A percentile compares a stretch with the other conserved stretches of the same genome.
Conservation (phyloP, 352 stramenopile species). For the Globisporangium emineosum region DNA sequence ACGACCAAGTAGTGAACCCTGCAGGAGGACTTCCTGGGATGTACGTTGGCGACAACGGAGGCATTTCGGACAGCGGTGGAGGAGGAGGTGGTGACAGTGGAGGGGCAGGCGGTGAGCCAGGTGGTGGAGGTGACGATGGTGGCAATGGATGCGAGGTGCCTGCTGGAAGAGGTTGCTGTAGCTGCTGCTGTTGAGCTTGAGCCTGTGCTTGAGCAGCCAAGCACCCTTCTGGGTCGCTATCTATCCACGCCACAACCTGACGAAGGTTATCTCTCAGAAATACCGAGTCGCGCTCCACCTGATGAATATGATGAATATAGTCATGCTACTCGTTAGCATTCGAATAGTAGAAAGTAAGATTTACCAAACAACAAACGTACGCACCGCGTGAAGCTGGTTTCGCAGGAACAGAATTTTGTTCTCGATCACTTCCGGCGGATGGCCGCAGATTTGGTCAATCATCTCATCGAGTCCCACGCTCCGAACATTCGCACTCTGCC, state of each 20-base stretch:
- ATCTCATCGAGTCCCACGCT: conserved; percentile 80
- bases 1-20: conserved; percentile 16
- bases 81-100: conserved; percentile 17
- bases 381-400: conserved; percentile 50
- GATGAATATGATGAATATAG: not conserved
- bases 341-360: not conserved
- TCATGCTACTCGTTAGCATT: not conserved
- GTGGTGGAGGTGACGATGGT: conserved; percentile 10
- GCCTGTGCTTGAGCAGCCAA: conserved; percentile 31
- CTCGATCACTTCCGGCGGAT: conserved; percentile 72
- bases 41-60: conserved; percentile 16
- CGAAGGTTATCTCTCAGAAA: conserved; percentile 63
- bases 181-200: conserved; percentile 16
- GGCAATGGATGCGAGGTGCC: not conserved
- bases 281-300: conserved; percentile 79
- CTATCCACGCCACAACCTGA: conserved; percentile 69
- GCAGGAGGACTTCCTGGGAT: conserved; percentile 3
- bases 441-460: conserved; percentile 79
- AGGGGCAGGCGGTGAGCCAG: conserved; percentile 10
- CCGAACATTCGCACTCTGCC: conserved; percentile 70
- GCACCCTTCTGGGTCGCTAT: conserved; percentile 47
- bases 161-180: conserved; percentile 3
- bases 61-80: conserved; percentile 22
- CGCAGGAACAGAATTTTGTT: conserved; percentile 49
- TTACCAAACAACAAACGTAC: conserved; percentile 26